These are phyloP conservation scores for Claviceps sp. DNA, from an alignment of 2,329 filamentous ascomycete genomes.

Conservation along the genomic window DNA sequence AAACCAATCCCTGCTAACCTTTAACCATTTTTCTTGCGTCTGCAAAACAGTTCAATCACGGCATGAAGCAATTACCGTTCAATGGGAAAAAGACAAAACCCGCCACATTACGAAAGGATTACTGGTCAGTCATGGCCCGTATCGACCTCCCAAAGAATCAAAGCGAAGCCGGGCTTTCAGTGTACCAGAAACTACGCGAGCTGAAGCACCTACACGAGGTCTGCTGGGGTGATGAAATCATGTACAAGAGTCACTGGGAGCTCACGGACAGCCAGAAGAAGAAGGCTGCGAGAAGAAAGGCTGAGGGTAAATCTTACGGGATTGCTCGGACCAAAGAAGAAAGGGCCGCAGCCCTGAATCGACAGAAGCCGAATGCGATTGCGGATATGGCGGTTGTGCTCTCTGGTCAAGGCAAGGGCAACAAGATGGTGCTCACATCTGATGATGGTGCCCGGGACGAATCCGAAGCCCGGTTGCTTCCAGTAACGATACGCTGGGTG, in stretches of 20 bases:
- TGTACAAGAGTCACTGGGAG: constrained; percentile 24
- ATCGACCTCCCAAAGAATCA: constrained; percentile 42
- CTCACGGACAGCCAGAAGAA: constrained; percentile 20
- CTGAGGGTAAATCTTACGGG: constrained; percentile 18
- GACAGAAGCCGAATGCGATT: constrained; percentile 47
- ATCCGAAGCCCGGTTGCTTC: constrained; percentile 17
- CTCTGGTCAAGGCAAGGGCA: constrained; percentile 36
- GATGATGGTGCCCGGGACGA: constrained; percentile 6
- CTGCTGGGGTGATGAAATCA: constrained; percentile 39
- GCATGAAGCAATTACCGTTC: constrained; percentile 46
- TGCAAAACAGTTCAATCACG: constrained; percentile 22
- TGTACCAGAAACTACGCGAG: constrained; percentile 52
- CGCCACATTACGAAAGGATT: constrained; percentile 50
- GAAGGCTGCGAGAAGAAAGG: constrained; percentile 17
- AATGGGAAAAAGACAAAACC: constrained; percentile 56
- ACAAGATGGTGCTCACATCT: constrained; percentile 24
- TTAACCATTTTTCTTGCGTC: not conserved
- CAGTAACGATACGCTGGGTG: constrained; percentile 37
- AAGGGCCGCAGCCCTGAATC: constrained; percentile 39
- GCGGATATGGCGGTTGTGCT: constrained; percentile 51
- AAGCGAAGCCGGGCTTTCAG: constrained; percentile 41
- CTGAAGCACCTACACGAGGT: constrained; percentile 50
- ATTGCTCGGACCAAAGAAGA: constrained; percentile 25
- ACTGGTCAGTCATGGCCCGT: constrained; percentile 48
- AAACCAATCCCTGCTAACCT: not conserved